A percentile compares a stretch with the other conserved stretches of the same genome.
Conservation (phyloP, 306 rosid genomes). For the Dalbergia cultrata region DNA sequence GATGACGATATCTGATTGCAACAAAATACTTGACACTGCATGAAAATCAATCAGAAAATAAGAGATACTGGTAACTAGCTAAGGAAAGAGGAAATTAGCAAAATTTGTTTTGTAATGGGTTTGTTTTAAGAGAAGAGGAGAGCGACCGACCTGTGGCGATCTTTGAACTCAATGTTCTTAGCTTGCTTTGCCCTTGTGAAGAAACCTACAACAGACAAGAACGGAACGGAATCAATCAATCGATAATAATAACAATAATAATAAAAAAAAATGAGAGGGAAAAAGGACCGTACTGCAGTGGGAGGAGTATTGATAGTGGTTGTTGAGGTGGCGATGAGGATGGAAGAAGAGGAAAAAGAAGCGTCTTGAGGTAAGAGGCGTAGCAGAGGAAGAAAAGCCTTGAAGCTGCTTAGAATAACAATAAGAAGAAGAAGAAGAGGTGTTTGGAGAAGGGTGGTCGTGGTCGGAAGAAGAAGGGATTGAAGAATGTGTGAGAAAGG, state of each 20-base stretch:
- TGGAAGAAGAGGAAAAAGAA: constrained; percentile 46
- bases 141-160: constrained; percentile 72
- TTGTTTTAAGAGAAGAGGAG: not conserved
- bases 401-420: not conserved
- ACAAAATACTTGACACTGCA: no score
- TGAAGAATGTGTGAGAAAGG: not conserved
- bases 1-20: no score
- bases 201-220: constrained; percentile 55
- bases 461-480: not conserved
- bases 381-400: not conserved
- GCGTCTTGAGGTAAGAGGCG: constrained; percentile 44
- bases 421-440: not conserved
- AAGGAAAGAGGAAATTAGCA: not conserved
- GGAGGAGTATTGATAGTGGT: constrained; percentile 40
- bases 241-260: not conserved
- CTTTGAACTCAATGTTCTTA: constrained; percentile 65
- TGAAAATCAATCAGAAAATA: no score
- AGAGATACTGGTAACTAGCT: not conserved
- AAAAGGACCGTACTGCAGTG: constrained; percentile 61
- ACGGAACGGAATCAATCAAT: not conserved
- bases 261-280: not conserved
- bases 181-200: constrained; percentile 83
- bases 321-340: constrained; percentile 32
- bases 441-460: not conserved
- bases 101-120: not conserved